Evolutionary conservation across 805 yeast species (phyloP).

Genomic region (Candida dajiaensis): DNA sequence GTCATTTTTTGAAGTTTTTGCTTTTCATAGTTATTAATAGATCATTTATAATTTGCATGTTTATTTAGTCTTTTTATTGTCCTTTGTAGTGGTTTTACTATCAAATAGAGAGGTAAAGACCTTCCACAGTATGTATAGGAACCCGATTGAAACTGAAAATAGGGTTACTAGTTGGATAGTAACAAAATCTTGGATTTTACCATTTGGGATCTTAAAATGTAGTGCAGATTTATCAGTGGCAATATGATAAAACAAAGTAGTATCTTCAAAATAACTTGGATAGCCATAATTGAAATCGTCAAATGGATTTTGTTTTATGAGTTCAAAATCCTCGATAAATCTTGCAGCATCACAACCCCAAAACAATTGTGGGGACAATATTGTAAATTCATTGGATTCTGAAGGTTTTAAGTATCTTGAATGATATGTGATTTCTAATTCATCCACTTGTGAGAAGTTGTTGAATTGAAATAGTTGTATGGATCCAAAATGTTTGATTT

Average conservation of each 20-base stretch:
- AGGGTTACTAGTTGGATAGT: slow-evolving; percentile 32
- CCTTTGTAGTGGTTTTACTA: not conserved
- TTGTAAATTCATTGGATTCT: slow-evolving; percentile 13
- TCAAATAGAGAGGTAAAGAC: slow-evolving; percentile 6
- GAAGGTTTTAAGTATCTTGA: slow-evolving; percentile 44
- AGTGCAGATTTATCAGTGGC: slow-evolving; percentile 6
- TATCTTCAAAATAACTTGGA: slow-evolving; percentile 40
- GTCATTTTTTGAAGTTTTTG: too few species aligned
- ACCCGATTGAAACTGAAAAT: slow-evolving; percentile 28
- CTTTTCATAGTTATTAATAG: too few species aligned
- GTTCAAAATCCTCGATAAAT: slow-evolving; percentile 18
- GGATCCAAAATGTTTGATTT: slow-evolving; percentile 39
- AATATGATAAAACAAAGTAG: slow-evolving; percentile 37
- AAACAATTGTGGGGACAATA: slow-evolving; percentile 38
- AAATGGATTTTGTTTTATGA: slow-evolving; percentile 29
- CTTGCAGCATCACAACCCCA: slow-evolving; percentile 41
- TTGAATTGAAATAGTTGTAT: slow-evolving; percentile 34
- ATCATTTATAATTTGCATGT: not conserved
- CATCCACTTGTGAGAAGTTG: slow-evolving; percentile 1
- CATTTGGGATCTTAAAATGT: slow-evolving; percentile 37
- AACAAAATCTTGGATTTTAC: slow-evolving; percentile 26
- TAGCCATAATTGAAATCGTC: slow-evolving; percentile 36
- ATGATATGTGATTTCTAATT: slow-evolving; percentile 39
- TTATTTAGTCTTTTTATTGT: slow-evolving; percentile 4
- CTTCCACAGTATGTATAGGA: slow-evolving; percentile 27